Evolutionary conservation across 805 yeast genomes (phyloP).

Genomic region (Starmerella cellae): DNA sequence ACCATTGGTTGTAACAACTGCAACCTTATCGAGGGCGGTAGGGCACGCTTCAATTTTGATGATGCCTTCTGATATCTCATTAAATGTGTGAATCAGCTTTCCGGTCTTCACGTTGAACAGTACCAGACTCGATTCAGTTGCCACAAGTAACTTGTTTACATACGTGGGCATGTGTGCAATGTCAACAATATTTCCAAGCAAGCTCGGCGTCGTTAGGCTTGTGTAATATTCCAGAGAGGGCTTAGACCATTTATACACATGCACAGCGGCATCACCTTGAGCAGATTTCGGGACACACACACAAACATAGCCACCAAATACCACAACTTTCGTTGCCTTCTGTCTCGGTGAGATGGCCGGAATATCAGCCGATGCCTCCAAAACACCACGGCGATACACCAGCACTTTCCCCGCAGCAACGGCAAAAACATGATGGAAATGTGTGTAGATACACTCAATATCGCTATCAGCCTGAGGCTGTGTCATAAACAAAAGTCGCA

Average conservation of each 20-base stretch:
- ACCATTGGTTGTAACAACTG: conserved; percentile 63
- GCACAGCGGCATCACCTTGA: conserved; percentile 29
- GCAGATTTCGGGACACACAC: conserved; percentile 34
- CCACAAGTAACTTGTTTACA: conserved; percentile 72
- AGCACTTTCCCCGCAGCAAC: conserved; percentile 62
- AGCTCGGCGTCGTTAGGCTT: conserved; percentile 40
- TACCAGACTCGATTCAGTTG: conserved; percentile 51
- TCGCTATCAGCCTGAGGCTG: conserved; percentile 57
- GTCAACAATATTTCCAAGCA: conserved; percentile 60
- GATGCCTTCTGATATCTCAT: conserved; percentile 40
- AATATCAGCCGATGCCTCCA: conserved; percentile 34
- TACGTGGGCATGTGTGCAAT: conserved; percentile 80
- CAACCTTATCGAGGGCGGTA: conserved; percentile 60
- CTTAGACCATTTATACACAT: conserved; percentile 39
- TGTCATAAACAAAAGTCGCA: conserved; percentile 76
- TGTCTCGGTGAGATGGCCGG: conserved; percentile 24
- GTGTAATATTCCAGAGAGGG: conserved; percentile 48
- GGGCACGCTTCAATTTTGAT: conserved; percentile 74
- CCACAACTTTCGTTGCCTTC: conserved; percentile 37
- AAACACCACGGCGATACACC: conserved; percentile 66
- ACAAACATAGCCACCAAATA: conserved; percentile 69
- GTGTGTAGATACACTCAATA: conserved; percentile 63
- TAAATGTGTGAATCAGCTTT: conserved; percentile 47
- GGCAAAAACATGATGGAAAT: conserved; percentile 72
- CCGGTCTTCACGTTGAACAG: conserved; percentile 69